Base-by-base conservation (phyloP, 1,284 basidiomycete species). In the Butyriboletus appendiculatus region DNA sequence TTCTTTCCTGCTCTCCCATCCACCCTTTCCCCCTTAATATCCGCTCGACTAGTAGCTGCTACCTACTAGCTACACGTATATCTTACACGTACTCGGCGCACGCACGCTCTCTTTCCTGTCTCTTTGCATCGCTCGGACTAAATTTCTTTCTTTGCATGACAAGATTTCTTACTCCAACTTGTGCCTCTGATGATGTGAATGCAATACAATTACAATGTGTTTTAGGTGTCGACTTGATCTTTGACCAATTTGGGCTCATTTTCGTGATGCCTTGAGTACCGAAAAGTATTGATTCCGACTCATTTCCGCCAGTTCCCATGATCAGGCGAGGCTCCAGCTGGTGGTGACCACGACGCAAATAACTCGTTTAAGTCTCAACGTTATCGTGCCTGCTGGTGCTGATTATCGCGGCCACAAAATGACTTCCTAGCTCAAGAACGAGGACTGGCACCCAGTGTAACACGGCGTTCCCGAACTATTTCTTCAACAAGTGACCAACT, bases 111-210 rank as follows among this genome's bases (percentile, higher is more conserved):
- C 44, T n/a, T 8, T 4, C 7, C 44, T 26, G n/a, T 33, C 35
- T 38, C 41, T 62, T 40, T 1, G 52, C 55, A 55, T 62, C 26
- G 15, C 45, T 52, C 16, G 62, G 62, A 64, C 62, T 47, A 28
- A 30, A 5, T 39, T 20, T 42, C 26, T 33, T 38, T 24, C 16
- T 44, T 22, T 28, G 16, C 56, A 60, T 22, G 28, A 46, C 24
- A 48, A 43, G 24, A 33, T 34, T 53, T 22, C 16, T 7, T 7
- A 26, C 32, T 15, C 8, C 18, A 30, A 45, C 11, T 12, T 30
- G 28, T 30, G 30, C 5, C 14, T 33, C 5, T 39, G 53, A 61
- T 40, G 33, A 53, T 30, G 47, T 22, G 22, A 58, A 59, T 5
- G 35, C 26, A 55, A 61, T 48, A 44, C 35, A 50, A 56, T 32